These are phyloP conservation scores for Piper longum DNA, from an alignment of 164 flowering plant genomes.

Conservation along the genomic window DNA sequence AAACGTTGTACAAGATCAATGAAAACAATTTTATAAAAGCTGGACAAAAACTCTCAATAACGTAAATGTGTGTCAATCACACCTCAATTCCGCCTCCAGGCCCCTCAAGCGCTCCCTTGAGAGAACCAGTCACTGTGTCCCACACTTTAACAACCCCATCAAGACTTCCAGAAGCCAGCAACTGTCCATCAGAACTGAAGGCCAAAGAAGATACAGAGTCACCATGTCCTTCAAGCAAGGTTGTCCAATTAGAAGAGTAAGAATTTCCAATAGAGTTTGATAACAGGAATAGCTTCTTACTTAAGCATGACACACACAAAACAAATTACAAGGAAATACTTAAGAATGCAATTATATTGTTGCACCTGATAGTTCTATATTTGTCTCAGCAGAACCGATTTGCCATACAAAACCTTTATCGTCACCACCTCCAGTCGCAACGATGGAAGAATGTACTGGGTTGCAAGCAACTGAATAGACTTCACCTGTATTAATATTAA, in stretches of 20 bases:
- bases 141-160: constrained; percentile 69
- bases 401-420: constrained; percentile 87
- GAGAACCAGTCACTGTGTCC: constrained; percentile 43
- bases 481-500: constrained; percentile 38
- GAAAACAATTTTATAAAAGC: not conserved
- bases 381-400: constrained; percentile 69
- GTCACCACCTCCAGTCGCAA: constrained; percentile 94
- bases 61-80: not conserved
- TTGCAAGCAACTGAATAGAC: constrained; percentile 77
- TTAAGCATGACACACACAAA: not conserved
- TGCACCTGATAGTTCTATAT: constrained; percentile 57
- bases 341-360: too few species aligned
- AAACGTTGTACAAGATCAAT: not conserved
- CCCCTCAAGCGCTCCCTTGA: constrained; percentile 64
- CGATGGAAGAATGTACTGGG: constrained; percentile 60
- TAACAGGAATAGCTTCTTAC: not conserved
- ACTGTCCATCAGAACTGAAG: constrained; percentile 73
- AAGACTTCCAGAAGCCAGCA: constrained; percentile 82
- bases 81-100: constrained; percentile 88
- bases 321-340: not conserved
- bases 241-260: too few species aligned
- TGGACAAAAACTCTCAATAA: not conserved
- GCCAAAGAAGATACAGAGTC: constrained; percentile 64
- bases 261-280: not conserved
- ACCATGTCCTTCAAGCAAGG: constrained; percentile 41